A percentile compares a stretch with the other conserved stretches of the same genome.
Evolutionary conservation across 1,139 yeast species (phyloP).

Genomic region (Scheffersomyces lignicola): DNA sequence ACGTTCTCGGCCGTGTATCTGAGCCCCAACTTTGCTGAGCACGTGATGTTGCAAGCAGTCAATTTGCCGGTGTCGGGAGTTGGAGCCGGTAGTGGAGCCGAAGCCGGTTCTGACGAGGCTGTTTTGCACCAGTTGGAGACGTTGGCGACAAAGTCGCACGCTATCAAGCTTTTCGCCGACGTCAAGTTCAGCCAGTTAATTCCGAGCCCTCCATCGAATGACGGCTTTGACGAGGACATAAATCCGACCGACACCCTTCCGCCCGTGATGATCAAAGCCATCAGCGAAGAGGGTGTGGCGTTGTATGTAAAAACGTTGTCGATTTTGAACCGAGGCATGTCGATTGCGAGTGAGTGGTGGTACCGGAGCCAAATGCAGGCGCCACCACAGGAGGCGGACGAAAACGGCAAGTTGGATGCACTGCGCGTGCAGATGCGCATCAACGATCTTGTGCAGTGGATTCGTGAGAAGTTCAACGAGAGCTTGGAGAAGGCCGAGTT

Average conservation of each 20-base stretch:
- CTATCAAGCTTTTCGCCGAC: conserved; percentile 85
- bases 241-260: conserved; percentile 51
- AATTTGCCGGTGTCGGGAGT: conserved; percentile 29
- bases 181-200: conserved; percentile 83
- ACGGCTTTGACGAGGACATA: conserved; percentile 40
- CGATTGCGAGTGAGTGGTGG: conserved; percentile 89
- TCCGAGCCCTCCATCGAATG: conserved; percentile 70
- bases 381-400: conserved; percentile 5
- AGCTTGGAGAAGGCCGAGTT: conserved; percentile 86
- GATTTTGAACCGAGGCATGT: conserved; percentile 81
- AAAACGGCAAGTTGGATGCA: too few species aligned
- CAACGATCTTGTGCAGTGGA: conserved; percentile 89
- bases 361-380: conserved; percentile 33
- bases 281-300: conserved; percentile 86
- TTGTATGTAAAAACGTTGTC: conserved; percentile 83
- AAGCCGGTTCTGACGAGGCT: conserved; percentile 28
- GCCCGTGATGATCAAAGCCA: conserved; percentile 54
- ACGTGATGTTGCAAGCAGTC: conserved; percentile 33
- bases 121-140: conserved; percentile 60
- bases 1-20: conserved; percentile 23
- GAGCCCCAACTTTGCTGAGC: conserved; percentile 38
- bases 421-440: conserved; percentile 46
- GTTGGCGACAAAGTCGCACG: conserved; percentile 86
- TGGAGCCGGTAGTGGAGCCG: conserved; percentile 7
- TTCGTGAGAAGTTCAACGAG: conserved; percentile 85